phyloP scores from a whole-genome alignment of 306 rosid genomes.

The Rubus parviflorus region DNA sequence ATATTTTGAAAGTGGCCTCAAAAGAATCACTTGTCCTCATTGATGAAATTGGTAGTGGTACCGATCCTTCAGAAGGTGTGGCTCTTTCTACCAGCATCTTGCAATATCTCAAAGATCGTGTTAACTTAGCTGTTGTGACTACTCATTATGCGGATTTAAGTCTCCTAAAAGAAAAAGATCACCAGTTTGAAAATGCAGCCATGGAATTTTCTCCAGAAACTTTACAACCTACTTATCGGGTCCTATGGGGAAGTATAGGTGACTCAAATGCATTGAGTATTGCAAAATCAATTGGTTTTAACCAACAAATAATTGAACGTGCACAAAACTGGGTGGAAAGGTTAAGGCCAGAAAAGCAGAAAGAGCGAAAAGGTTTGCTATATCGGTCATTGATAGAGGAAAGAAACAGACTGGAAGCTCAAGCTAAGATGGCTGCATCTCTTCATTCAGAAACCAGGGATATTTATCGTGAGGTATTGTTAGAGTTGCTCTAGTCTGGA shows the following conservation, averaged over 20 bases:
- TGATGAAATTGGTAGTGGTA: conserved; percentile 95
- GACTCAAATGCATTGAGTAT: conserved; percentile 86
- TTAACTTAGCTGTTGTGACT: conserved; percentile 81
- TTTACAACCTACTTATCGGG: conserved; percentile 75
- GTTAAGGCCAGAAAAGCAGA: conserved; percentile 81
- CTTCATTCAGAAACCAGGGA: conserved; percentile 59
- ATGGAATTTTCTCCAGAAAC: conserved; percentile 81
- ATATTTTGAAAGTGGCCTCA: conserved; percentile 69
- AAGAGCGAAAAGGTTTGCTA: conserved; percentile 73
- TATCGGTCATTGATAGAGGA: conserved; percentile 69
- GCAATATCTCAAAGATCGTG: conserved; percentile 72
- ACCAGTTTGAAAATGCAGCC: conserved; percentile 81
- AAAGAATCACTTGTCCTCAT: conserved; percentile 82
- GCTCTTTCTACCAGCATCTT: conserved; percentile 92
- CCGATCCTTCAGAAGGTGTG: conserved; percentile 98
- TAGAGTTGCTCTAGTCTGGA: conserved; percentile 12
- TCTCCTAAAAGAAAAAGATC: conserved; percentile 66
- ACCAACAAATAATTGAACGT: conserved; percentile 52
- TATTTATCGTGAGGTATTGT: conserved; percentile 67
- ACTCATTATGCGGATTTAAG: conserved; percentile 93
- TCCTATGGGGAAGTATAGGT: conserved; percentile 90
- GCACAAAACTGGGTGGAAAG: conserved; percentile 72
- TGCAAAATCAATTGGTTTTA: conserved; percentile 81
- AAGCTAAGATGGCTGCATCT: conserved; percentile 61
- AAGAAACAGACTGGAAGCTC: conserved; percentile 67